Evolutionary conservation across 192 early-diverging fungal species (phyloP).

Genomic region (Coemansia pectinata): DNA sequence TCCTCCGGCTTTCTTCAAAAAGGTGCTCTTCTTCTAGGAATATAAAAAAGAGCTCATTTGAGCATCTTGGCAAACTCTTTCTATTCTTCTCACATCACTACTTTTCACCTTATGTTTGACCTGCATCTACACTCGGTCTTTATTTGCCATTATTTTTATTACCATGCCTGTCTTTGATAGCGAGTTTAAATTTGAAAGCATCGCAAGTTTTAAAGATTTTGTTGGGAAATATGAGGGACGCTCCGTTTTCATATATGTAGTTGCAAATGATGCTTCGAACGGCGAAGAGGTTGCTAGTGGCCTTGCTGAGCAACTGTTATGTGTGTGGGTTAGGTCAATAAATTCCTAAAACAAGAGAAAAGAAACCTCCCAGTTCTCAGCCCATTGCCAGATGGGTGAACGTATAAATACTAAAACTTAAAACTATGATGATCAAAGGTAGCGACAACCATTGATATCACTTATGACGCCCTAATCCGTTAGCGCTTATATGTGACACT

Average conservation of each 20-base stretch:
- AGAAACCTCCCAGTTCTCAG: no score
- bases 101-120: background rate
- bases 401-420: no score
- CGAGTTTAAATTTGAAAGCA: background rate
- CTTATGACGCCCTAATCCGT: no score
- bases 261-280: background rate
- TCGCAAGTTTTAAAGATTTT: background rate
- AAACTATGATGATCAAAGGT: no score
- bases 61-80: background rate
- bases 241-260: background rate
- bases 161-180: background rate
- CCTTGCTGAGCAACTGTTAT: background rate
- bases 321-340: no score
- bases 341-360: no score
- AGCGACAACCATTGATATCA: no score
- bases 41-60: background rate
- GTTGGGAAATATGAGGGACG: background rate
- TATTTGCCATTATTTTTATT: no score
- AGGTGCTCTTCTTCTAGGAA: background rate
- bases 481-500: no score
- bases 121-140: background rate
- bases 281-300: background rate
- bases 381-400: no score
- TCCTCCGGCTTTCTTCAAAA: background rate
- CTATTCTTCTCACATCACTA: background rate